phyloP scores from a whole-genome alignment of 306 rosid genomes.

The Cicer bijugum region DNA sequence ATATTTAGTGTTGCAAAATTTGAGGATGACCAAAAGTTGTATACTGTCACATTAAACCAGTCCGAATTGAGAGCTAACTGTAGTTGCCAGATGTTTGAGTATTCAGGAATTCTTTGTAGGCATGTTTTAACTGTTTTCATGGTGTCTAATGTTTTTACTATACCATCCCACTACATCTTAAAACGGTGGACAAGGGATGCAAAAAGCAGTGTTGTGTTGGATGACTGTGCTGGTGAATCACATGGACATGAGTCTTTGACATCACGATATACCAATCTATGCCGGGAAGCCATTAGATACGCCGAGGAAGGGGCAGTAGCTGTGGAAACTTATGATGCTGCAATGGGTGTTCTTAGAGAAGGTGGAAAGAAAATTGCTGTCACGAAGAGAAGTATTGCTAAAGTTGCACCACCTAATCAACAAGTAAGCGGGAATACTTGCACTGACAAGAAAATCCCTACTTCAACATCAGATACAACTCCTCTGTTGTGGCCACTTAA shows the following conservation, averaged over 20 bases:
- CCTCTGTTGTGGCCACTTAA: conserved; percentile 90
- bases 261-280: conserved; percentile 69
- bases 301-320: conserved; percentile 93
- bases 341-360: conserved; percentile 75
- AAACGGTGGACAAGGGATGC: conserved; percentile 96
- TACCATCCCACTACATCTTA: conserved; percentile 88
- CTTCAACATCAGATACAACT: conserved; percentile 67
- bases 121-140: conserved; percentile 95
- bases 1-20: conserved; percentile 94
- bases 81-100: conserved; percentile 96
- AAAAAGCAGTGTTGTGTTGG: conserved; percentile 61
- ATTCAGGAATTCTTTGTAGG: conserved; percentile 92
- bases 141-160: conserved; percentile 83
- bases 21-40: conserved; percentile 86
- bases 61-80: conserved; percentile 86
- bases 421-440: conserved; percentile 55
- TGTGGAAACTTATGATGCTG: conserved; percentile 77
- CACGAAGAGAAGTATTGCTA: conserved; percentile 72
- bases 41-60: conserved; percentile 73
- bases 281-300: conserved; percentile 84
- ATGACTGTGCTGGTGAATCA: conserved; percentile 63
- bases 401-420: conserved; percentile 66
- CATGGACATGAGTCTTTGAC: conserved; percentile 68
- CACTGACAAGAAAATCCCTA: conserved; percentile 63
- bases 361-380: conserved; percentile 72